These are phyloP conservation scores for Penicillium atrosanguineum DNA, from an alignment of 495 filamentous ascomycete genomes.

Conservation along the genomic window DNA sequence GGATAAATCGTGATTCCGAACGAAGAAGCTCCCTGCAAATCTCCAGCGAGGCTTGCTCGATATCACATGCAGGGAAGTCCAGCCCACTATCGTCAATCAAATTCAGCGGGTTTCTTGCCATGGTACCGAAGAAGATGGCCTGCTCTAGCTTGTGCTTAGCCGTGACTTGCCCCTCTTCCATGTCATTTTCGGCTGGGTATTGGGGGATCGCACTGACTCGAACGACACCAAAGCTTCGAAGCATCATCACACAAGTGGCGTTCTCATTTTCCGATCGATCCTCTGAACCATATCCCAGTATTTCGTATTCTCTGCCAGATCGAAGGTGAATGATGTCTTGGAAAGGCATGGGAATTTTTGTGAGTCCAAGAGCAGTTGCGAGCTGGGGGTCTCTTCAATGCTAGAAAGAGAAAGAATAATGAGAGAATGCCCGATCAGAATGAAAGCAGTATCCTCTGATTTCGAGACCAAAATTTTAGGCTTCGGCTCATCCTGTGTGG, in stretches of 20 bases:
- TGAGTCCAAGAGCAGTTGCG: conserved; percentile 65
- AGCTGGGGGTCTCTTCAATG: conserved; percentile 60
- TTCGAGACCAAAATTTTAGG: conserved; percentile 75
- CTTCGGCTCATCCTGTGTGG: conserved; percentile 40
- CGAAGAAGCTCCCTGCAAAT: conserved; percentile 80
- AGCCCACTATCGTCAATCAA: conserved; percentile 63
- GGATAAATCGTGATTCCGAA: conserved; percentile 70
- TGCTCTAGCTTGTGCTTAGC: conserved; percentile 89
- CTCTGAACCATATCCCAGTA: conserved; percentile 48
- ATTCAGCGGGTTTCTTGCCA: conserved; percentile 75
- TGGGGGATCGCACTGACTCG: conserved; percentile 54
- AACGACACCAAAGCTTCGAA: conserved; percentile 77
- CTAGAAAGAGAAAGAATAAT: conserved; percentile 67
- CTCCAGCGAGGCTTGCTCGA: conserved; percentile 72
- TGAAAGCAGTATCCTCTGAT: conserved; percentile 75
- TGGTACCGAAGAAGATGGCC: conserved; percentile 84
- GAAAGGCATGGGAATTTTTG: conserved; percentile 57
- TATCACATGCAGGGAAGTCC: conserved; percentile 62
- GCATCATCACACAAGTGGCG: conserved; percentile 67
- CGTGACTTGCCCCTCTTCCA: conserved; percentile 53
- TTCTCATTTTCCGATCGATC: conserved; percentile 31
- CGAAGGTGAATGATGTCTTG: conserved; percentile 84
- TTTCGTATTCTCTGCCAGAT: conserved; percentile 53
- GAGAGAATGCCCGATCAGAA: conserved; percentile 73
- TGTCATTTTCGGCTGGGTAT: conserved; percentile 19